phyloP scores from a whole-genome alignment of 1,139 yeast species.

The Suhomyces choctaworum region DNA sequence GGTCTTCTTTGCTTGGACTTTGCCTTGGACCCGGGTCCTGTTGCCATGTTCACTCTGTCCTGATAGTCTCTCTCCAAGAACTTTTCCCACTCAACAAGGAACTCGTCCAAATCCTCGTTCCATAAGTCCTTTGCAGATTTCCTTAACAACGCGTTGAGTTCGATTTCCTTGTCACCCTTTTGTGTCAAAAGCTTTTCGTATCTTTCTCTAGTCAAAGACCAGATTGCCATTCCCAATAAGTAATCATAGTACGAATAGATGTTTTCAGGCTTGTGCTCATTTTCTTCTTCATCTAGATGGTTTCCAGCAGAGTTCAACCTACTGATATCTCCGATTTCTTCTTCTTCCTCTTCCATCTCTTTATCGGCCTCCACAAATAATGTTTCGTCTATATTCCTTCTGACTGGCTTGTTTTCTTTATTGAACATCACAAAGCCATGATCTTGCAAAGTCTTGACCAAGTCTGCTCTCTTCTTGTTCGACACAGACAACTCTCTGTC shows the following conservation, averaged over 20 bases:
- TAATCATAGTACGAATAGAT: slow-evolving; percentile 67
- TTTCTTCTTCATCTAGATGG: slow-evolving; percentile 27
- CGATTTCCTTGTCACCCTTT: slow-evolving; percentile 69
- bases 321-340: slow-evolving; percentile 38
- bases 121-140: slow-evolving; percentile 86
- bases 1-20: slow-evolving; percentile 27
- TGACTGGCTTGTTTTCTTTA: slow-evolving; percentile 59
- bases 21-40: slow-evolving; percentile 27
- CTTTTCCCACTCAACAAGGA: slow-evolving; percentile 63
- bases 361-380: slow-evolving; percentile 30
- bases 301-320: slow-evolving; percentile 32
- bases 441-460: slow-evolving; percentile 62
- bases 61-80: slow-evolving; percentile 46
- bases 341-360: slow-evolving; percentile 37
- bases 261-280: slow-evolving; percentile 40
- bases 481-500: slow-evolving; percentile 69
- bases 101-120: slow-evolving; percentile 78
- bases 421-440: slow-evolving; percentile 76
- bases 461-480: slow-evolving; percentile 67
- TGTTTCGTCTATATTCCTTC: slow-evolving; percentile 18
- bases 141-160: slow-evolving; percentile 64
- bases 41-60: slow-evolving; percentile 33
- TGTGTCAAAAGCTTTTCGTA: slow-evolving; percentile 78
- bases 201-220: slow-evolving; percentile 90
- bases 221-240: slow-evolving; percentile 82